Percentiles rank a stretch among this genome's conserved stretches.
These are phyloP conservation scores for Pestalotiopsis sp. DNA, from an alignment of 2,329 filamentous ascomycete genomes.

Conservation along the genomic window DNA sequence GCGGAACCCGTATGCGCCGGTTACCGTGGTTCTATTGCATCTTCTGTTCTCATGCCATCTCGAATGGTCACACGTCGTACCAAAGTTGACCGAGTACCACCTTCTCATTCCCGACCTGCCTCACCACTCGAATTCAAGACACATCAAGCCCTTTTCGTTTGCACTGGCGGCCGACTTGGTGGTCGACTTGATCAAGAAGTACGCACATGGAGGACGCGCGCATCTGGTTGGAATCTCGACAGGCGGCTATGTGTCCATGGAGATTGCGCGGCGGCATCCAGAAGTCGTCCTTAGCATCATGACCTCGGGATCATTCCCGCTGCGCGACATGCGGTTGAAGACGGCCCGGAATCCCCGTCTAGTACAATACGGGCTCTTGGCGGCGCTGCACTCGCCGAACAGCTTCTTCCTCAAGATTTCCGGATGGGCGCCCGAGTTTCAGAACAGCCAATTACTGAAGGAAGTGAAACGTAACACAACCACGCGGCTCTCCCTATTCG, in stretches of 20 bases:
- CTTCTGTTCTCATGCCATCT: constrained; percentile 35
- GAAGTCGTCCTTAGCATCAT: constrained; percentile 38
- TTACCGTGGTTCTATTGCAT: constrained; percentile 36
- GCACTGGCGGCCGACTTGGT: constrained; percentile 34
- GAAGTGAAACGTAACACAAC: constrained; percentile 37
- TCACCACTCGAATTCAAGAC: constrained; percentile 39
- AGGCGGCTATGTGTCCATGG: constrained; percentile 39
- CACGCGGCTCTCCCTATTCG: constrained; percentile 24
- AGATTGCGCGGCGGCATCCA: constrained; percentile 36
- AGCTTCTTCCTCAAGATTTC: constrained; percentile 28
- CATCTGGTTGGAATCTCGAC: constrained; percentile 45
- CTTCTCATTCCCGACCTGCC: constrained; percentile 42
- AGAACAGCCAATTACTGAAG: constrained; percentile 31
- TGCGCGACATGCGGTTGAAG: constrained; percentile 1
- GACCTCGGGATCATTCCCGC: constrained; percentile 1
- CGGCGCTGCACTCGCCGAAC: constrained; percentile 31
- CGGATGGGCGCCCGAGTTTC: constrained; percentile 29
- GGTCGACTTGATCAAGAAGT: constrained; percentile 36
- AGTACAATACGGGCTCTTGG: constrained; percentile 27
- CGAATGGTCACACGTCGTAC: constrained; percentile 37
- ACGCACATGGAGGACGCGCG: constrained; percentile 38
- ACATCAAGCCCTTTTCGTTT: constrained; percentile 35
- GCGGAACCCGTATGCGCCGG: constrained; percentile 28
- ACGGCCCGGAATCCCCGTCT: constrained; percentile 23
- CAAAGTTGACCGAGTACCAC: constrained; percentile 39